Base-by-base conservation (phyloP, 306 rosid genomes). In the Cucumis hystrix region DNA sequence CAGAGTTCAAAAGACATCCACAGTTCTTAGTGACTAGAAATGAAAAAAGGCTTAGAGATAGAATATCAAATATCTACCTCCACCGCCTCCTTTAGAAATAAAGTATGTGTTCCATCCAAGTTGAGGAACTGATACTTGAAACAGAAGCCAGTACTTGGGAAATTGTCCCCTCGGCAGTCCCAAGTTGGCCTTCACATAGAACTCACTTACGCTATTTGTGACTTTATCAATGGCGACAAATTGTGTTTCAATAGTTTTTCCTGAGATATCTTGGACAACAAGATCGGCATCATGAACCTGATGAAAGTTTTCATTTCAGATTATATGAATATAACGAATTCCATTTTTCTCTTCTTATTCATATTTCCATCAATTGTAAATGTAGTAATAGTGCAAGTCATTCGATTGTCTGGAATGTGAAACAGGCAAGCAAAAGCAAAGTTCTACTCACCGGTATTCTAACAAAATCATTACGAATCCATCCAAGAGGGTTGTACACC, bases 61-160 rank as follows among this genome's bases (percentile, higher is more conserved):
- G 10, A 64, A 68, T 15, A 55, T 43, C 57, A 59, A 79, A 81
- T 51, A 20, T 57, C 18, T 83, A 89, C 97, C 88, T 82, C 80
- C 81, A 56, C 72, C 84, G 9, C 77, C 4, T 79, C 73, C 87
- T 73, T 81, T 87, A 47, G 94, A 90, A 73, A 94, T 81, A 86
- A 94, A 90, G 87, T 86, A 94, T 0, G 97, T 90, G 67, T 85
- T 88, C 98, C 98, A 94, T 69, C 98, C 98, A 75, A 94, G 88
- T 62, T 97, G 94, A 10, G 85, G 93, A 43, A 94, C 87, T 33
- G 96, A 85, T 2, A 58, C 98, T 84, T 83, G 96, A 84, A 94
- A 91, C 56, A 90, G 77, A 85, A 94, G 92, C 96, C 96, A 94
- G 76, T 85, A 91, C 79, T 89, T 91, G 0, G 98, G 91, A 28